Evolutionary conservation across 495 filamentous ascomycete species (phyloP).

Genomic region (Cryomyces minteri): DNA sequence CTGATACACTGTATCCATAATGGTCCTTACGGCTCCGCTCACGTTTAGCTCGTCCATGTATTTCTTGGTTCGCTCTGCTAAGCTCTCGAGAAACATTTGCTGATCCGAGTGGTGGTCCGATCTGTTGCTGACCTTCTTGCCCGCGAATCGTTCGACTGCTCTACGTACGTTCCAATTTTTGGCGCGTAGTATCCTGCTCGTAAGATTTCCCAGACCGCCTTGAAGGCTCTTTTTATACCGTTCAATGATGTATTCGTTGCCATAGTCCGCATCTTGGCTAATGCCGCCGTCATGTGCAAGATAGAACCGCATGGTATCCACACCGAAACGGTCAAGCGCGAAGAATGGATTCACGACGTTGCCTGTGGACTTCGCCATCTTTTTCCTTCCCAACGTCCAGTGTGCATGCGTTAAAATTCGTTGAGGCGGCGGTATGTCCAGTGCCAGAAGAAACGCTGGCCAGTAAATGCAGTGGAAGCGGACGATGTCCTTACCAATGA

Average conservation of each 20-base stretch:
- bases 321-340: conserved; percentile 73
- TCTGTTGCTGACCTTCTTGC: not conserved
- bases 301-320: conserved; percentile 79
- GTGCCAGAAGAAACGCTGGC: conserved; percentile 86
- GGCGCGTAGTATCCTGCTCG: conserved; percentile 44
- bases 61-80: not conserved
- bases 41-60: conserved; percentile 47
- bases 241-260: conserved; percentile 53
- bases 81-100: not conserved
- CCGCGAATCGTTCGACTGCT: conserved; percentile 27
- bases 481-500: conserved; percentile 91
- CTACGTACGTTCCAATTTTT: conserved; percentile 45
- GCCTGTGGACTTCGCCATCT: conserved; percentile 91
- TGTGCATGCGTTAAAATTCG: conserved; percentile 78
- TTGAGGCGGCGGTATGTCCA: conserved; percentile 67
- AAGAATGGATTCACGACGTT: conserved; percentile 94
- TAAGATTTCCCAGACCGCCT: conserved; percentile 59
- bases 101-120: not conserved
- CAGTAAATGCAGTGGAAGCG: conserved; percentile 97
- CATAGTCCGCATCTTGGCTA: conserved; percentile 60
- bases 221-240: conserved; percentile 66
- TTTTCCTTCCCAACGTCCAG: conserved; percentile 76
- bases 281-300: conserved; percentile 62
- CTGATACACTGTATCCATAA: conserved; percentile 39
- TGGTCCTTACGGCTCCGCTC: conserved; percentile 40